A percentile compares a stretch with the other conserved stretches of the same genome.
Conservation (phyloP, 805 yeast species). For the Monosporozyma solicola region DNA sequence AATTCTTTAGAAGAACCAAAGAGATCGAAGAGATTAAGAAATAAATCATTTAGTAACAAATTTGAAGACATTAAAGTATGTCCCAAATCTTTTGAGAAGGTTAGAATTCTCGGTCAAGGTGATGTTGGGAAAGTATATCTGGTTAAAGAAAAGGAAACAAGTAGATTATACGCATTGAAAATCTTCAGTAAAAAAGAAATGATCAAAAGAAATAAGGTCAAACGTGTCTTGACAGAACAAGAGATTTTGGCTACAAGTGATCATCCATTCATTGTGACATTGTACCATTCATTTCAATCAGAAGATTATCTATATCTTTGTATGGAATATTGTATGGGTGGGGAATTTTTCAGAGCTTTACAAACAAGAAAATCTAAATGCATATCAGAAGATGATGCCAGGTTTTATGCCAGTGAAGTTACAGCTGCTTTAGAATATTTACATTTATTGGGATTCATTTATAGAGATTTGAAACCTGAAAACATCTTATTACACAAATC, state of each 20-base stretch:
- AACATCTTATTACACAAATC: slow-evolving; percentile 89
- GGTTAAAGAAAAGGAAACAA: slow-evolving; percentile 71
- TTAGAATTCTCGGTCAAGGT: slow-evolving; percentile 88
- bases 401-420: slow-evolving; percentile 94
- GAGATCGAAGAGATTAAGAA: slow-evolving; percentile 31
- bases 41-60: slow-evolving; percentile 54
- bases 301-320: slow-evolving; percentile 86
- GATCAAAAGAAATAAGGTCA: slow-evolving; percentile 90
- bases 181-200: slow-evolving; percentile 83
- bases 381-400: slow-evolving; percentile 79
- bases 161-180: slow-evolving; percentile 83
- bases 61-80: slow-evolving; percentile 72
- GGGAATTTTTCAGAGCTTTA: slow-evolving; percentile 92
- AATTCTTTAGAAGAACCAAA: slow-evolving; percentile 18
- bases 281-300: slow-evolving; percentile 93
- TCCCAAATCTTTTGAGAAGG: slow-evolving; percentile 81
- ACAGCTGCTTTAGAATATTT: slow-evolving; percentile 93
- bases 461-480: slow-evolving; percentile 94
- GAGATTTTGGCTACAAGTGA: slow-evolving; percentile 91
- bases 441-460: slow-evolving; percentile 94
- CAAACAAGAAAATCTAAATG: slow-evolving; percentile 86
- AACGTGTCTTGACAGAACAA: slow-evolving; percentile 92
- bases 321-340: slow-evolving; percentile 99
- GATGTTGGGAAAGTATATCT: slow-evolving; percentile 96
- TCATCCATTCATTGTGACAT: slow-evolving; percentile 94